Evolutionary conservation across 352 stramenopile genomes (phyloP).

Genomic region (Phytophthora palmivora): DNA sequence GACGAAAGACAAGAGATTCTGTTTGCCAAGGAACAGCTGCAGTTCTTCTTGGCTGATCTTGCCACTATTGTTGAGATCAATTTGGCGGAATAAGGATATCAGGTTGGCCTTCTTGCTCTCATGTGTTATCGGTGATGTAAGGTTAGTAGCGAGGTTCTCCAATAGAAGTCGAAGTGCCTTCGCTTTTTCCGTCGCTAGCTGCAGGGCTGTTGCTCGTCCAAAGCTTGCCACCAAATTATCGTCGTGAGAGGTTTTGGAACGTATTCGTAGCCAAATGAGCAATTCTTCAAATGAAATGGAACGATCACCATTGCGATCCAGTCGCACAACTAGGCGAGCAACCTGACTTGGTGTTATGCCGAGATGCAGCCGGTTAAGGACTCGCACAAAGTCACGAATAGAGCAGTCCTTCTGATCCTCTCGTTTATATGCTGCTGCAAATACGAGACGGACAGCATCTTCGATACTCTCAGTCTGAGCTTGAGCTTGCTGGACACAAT

Average conservation of each 20-base stretch:
- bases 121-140: neutral
- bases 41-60: conserved; percentile 68
- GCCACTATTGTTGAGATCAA: conserved; percentile 58
- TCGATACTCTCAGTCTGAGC: conserved; percentile 48
- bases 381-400: conserved; percentile 46
- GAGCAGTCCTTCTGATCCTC: conserved; percentile 33
- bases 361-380: conserved; percentile 49
- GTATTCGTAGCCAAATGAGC: conserved; percentile 66
- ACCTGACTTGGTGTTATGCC: conserved; percentile 53
- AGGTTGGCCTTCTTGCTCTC: conserved; percentile 26
- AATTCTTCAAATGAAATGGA: conserved; percentile 78
- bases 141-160: conserved; percentile 14
- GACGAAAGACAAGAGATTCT: conserved; percentile 24
- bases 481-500: conserved; percentile 40
- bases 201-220: conserved; percentile 1
- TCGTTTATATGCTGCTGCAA: conserved; percentile 50
- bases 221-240: neutral
- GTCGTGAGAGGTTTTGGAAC: conserved; percentile 7
- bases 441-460: conserved; percentile 64
- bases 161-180: conserved; percentile 30
- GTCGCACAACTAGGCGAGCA: conserved; percentile 53
- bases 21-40: conserved; percentile 42
- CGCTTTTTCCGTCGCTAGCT: conserved; percentile 25
- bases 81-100: conserved; percentile 47
- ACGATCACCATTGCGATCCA: conserved; percentile 63